phyloP scores from a whole-genome alignment of 2,329 filamentous ascomycete genomes.

The Alternaria longipes region DNA sequence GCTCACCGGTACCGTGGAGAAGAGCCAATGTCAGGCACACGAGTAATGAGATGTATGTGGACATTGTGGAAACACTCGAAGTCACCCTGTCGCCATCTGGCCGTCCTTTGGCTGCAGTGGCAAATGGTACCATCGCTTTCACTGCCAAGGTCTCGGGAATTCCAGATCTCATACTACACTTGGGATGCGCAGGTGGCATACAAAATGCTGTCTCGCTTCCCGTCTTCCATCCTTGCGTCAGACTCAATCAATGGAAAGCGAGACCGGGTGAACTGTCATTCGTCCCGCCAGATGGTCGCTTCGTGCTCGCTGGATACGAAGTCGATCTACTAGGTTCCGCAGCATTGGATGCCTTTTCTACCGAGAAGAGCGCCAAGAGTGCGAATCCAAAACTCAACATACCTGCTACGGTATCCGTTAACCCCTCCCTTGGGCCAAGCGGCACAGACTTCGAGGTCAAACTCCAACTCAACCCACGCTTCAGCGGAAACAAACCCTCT shows the following conservation, averaged over 20 bases:
- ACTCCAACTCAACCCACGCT: constrained; percentile 70
- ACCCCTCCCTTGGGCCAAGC: constrained; percentile 76
- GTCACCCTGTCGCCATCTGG: constrained; percentile 93
- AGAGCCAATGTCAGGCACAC: constrained; percentile 92
- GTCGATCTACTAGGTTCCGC: constrained; percentile 84
- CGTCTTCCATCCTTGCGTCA: constrained; percentile 95
- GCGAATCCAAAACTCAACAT: constrained; percentile 71
- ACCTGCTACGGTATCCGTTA: constrained; percentile 82
- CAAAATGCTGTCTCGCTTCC: constrained; percentile 81
- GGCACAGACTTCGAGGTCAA: constrained; percentile 91
- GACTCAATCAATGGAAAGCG: constrained; percentile 88
- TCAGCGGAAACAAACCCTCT: constrained; percentile 48
- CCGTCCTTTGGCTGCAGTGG: constrained; percentile 83
- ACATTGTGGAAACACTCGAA: constrained; percentile 87
- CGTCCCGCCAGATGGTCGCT: constrained; percentile 91
- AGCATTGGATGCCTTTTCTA: constrained; percentile 50
- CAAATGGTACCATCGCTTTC: constrained; percentile 92
- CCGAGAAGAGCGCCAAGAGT: constrained; percentile 30
- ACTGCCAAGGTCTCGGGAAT: constrained; percentile 94
- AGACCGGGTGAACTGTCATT: constrained; percentile 93
- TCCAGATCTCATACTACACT: constrained; percentile 83
- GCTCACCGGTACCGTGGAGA: constrained; percentile 80
- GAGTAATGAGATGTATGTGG: constrained; percentile 96
- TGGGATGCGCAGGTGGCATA: constrained; percentile 78
- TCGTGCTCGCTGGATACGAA: constrained; percentile 93